Base-by-base conservation (phyloP, 1,284 basidiomycete species). In the Flammula alnicola region DNA sequence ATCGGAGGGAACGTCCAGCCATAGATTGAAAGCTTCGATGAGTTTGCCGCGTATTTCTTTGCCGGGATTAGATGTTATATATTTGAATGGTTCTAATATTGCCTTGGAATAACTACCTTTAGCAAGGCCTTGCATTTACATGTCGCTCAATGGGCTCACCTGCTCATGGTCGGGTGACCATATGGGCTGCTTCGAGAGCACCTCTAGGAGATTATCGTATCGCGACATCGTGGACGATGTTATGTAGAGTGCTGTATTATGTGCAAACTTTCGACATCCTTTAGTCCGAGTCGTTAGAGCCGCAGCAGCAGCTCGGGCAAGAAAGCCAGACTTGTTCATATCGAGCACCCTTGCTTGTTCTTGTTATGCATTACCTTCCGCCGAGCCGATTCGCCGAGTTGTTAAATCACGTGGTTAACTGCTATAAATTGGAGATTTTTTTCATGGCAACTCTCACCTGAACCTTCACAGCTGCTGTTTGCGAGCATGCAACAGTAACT, bases 1-100 rank as follows among this genome's bases (percentile, higher is more conserved):
- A 19, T 80, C 76, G 22, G 74, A 63, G 0, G 91, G 89, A 1
- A 99, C 94, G 1, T 86, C 68, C 11, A 99, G 80, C 97, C 97
- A 99, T 1, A 74, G 50, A 61, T 99, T 96, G 82, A 99, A 99
- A 0, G 96, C 95, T 46, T 89, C 90, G 53, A 98, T 95, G 64
- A 99, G 81, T 55, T 88, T 81, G 0, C 86, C 78, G 10, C 97
- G 86, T 53, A 99, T 89, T 59, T 98, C 96, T 68, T 99, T 98
- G 14, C 97, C 97, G 0, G 93, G 93, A 43, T 87, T 86, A 0
- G 89, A 81, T 14, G 84, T 85, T 37, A 95, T 83, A 68, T 98
- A 98, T 0, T 81, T 82, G 66, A 87, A 99, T 0, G 97, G 95
- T 67, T 99, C 96, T 2, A 95, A 76, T 3, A 96, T 71, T n/a